Percentiles rank a stretch among this genome's conserved stretches.
Evolutionary conservation across 768 basidiomycete genomes (phyloP).

Genomic region (Boletus sensibilis): DNA sequence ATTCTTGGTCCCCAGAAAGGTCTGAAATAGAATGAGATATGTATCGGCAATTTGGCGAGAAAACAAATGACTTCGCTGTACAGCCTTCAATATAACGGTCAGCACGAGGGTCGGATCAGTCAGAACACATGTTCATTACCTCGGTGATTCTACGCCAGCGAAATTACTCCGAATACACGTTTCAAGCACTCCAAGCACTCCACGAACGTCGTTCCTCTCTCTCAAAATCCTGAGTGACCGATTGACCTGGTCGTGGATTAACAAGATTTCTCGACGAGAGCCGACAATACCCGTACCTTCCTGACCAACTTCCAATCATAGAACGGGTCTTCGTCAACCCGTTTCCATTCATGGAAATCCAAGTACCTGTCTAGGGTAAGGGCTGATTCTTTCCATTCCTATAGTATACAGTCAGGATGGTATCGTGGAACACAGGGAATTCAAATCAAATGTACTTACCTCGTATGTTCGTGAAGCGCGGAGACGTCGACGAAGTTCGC

Average conservation of each 20-base stretch:
- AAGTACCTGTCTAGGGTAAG: constrained; percentile 76
- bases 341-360: constrained; percentile 89
- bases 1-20: constrained; percentile 88
- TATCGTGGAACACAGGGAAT: background rate
- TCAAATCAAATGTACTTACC: constrained; percentile 35
- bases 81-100: constrained; percentile 46
- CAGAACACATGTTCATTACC: constrained; percentile 38
- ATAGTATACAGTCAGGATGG: background rate
- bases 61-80: constrained; percentile 71
- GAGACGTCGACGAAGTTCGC: constrained; percentile 69
- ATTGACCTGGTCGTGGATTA: constrained; percentile 51
- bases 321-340: constrained; percentile 79
- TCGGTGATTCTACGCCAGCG: constrained; percentile 85
- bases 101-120: background rate
- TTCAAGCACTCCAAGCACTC: constrained; percentile 85
- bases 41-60: background rate
- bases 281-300: constrained; percentile 46
- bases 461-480: constrained; percentile 74
- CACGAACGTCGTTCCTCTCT: constrained; percentile 77
- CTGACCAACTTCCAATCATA: constrained; percentile 89
- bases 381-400: constrained; percentile 91
- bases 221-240: constrained; percentile 70
- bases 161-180: constrained; percentile 91
- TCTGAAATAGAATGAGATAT: constrained; percentile 46
- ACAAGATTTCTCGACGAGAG: background rate